Evolutionary conservation across 306 rosid genomes (phyloP), one percentile per base, ranked within the genome.

Genomic region (Chamaecrista fasciculata): DNA sequence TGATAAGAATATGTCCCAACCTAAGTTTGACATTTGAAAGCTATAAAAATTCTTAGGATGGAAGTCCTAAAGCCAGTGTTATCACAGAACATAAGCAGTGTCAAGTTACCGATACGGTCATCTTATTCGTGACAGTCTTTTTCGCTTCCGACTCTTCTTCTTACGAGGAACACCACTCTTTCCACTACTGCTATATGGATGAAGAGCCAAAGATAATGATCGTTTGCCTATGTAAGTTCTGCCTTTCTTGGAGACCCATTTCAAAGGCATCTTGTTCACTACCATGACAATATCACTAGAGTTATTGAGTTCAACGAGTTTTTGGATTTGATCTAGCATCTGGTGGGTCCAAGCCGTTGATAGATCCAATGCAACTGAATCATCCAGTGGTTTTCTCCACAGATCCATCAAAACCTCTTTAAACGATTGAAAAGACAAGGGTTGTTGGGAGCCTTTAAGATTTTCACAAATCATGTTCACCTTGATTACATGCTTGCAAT

Each of bases 401-500:
- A 91, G 74, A 76, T 81, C 85, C 66, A 42, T 72, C 73, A 87
- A 66, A 67, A 85, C 76, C 71, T 84, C 89, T 77, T 88, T 80
- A 73, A 71, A 94, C 7, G 98, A 94, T 31, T 66, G 82, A 39
- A 81, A 86, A 60, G 97, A 88, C 86, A 88, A 74, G 53, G 95
- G 79, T 58, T 87, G 74, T 71, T 79, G 84, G 79, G 60, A 80
- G 64, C 80, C 84, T 34, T 71, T 68, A 51, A 55, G 69, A 61
- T 64, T 84, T 83, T 78, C 86, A 37, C 86, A 84, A 15, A 82
- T 71, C 91, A 78, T 90, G 79, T 86, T 94, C 71, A 86, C 92
- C 84, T 94, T 94, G 50, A 91, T 80, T 70, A 85, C 88, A 65
- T 91, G 99, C 81, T 94, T 91, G 92, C 96, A 87, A 34, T 91